Evolutionary conservation across 2,329 filamentous ascomycete species (phyloP).

Genomic region (Claviceps capensis): DNA sequence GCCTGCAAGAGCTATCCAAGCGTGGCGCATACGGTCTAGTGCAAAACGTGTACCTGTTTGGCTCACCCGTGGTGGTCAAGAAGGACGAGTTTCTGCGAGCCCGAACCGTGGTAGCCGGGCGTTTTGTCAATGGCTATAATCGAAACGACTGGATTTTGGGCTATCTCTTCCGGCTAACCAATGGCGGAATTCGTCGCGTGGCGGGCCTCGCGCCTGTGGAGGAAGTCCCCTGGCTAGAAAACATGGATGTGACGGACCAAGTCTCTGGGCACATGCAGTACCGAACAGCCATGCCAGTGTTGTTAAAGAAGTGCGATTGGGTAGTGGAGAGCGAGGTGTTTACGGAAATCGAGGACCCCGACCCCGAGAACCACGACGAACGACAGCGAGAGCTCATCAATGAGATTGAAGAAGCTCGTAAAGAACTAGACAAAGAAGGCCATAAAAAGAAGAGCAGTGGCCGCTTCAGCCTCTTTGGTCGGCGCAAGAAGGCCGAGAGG

Average conservation of each 20-base stretch:
- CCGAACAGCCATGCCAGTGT: conserved; percentile 75
- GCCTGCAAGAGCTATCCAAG: conserved; percentile 70
- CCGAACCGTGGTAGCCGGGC: conserved; percentile 73
- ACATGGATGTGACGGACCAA: conserved; percentile 71
- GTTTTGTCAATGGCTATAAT: conserved; percentile 90
- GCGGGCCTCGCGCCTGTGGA: conserved; percentile 72
- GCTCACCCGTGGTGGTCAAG: conserved; percentile 81
- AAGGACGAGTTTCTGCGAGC: conserved; percentile 77
- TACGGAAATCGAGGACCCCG: conserved; percentile 89
- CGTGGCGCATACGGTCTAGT: conserved; percentile 76
- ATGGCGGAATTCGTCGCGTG: conserved; percentile 77
- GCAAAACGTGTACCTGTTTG: conserved; percentile 92
- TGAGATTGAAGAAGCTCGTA: conserved; percentile 90
- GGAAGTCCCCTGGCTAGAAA: conserved; percentile 69
- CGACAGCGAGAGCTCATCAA: conserved; percentile 87
- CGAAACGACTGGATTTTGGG: conserved; percentile 94
- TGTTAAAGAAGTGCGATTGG: conserved; percentile 84
- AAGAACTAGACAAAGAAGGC: conserved; percentile 68
- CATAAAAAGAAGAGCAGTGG: conserved; percentile 50
- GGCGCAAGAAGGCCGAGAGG: conserved; percentile 68
- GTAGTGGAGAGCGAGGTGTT: conserved; percentile 87
- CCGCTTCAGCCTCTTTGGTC: conserved; percentile 64
- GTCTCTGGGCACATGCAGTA: conserved; percentile 96
- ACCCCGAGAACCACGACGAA: conserved; percentile 81
- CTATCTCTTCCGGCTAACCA: conserved; percentile 90